Evolutionary conservation across 2,329 filamentous ascomycete species (phyloP), one percentile per base, ranked within the genome.

Genomic region (Paecilomyces niveus): DNA sequence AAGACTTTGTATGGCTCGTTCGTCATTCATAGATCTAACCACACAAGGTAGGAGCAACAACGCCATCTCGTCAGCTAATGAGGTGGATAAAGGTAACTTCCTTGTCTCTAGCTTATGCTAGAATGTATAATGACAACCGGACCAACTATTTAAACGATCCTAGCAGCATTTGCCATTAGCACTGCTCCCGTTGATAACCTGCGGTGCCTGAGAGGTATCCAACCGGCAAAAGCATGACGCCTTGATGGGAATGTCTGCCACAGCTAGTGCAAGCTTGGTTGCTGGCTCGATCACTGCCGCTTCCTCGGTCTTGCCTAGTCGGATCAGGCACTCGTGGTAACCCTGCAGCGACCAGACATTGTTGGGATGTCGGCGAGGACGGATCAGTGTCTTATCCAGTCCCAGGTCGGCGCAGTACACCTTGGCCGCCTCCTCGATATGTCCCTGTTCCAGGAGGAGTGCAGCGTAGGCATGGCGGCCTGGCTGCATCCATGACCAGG

Each of bases 281-380:
- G 81, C 77, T 62, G 76, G 69, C 56, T 71, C 64, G 8, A 83
- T 64, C 18, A 77, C 70, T 5, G 63, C 67, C 7, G 78, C 79
- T 63, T 83, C 80, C 0, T 68, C 71, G 1, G 55, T 62, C 24
- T 77, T 71, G 0, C 81, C 83, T 9, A 86, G 67, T 60, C 74
- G 81, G 3, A 78, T 61, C 39, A 89, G 67, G 65, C 87, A 89
- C 71, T 90, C 88, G 62, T 88, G 80, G 62, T 84, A 85, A 0
- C 88, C 88, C 62, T 89, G 85, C 57, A 90, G 69, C 1, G 86
- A 81, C 88, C 88, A 90, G 0, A 90, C 83, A 62, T 91, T 90
- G 53, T 85, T 85, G 1, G 82, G 85, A 70, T 90, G 87, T 59
- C 82, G 81, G 53, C 83, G 75, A 1, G 85, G 81, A 22, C 87